Evolutionary conservation across 2,329 filamentous ascomycete species (phyloP).

Genomic region (Onygenales sp.): DNA sequence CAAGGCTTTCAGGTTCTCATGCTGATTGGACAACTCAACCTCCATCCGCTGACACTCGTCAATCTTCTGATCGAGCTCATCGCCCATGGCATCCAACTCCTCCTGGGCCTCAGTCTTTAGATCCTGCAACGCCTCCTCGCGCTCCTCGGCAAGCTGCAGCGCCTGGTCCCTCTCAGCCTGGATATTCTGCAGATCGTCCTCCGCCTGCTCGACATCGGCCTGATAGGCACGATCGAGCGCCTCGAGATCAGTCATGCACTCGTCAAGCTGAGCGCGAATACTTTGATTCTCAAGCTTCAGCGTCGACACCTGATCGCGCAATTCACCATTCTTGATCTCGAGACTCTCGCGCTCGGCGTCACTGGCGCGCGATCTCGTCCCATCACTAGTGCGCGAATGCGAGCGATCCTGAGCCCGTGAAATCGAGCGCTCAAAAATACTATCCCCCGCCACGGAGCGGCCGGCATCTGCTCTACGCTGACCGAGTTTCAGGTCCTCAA

Average conservation of each 20-base stretch:
- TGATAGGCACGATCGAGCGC: conserved; percentile 63
- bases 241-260: conserved; percentile 71
- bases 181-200: conserved; percentile 69
- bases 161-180: conserved; percentile 82
- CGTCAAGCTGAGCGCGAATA: conserved; percentile 71
- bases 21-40: conserved; percentile 62
- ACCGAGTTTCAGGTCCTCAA: conserved; percentile 88
- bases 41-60: conserved; percentile 62
- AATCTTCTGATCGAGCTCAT: conserved; percentile 62
- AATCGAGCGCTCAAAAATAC: conserved; percentile 86
- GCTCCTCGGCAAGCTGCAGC: conserved; percentile 59
- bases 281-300: conserved; percentile 85
- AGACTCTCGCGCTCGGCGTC: conserved; percentile 78
- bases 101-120: conserved; percentile 50
- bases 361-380: conserved; percentile 54
- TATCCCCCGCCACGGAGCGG: conserved; percentile 63
- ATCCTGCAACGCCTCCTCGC: conserved; percentile 42
- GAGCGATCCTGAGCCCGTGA: conserved; percentile 71
- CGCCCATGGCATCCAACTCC: conserved; percentile 48
- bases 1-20: conserved; percentile 82
- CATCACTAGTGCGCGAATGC: conserved; percentile 62
- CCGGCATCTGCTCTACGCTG: conserved; percentile 59
- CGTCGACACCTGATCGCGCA: conserved; percentile 78
- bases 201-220: conserved; percentile 68
- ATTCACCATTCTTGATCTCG: conserved; percentile 71